Evolutionary conservation across 805 yeast species (phyloP).

Genomic region (Vanderwaltozyma yarrowii): DNA sequence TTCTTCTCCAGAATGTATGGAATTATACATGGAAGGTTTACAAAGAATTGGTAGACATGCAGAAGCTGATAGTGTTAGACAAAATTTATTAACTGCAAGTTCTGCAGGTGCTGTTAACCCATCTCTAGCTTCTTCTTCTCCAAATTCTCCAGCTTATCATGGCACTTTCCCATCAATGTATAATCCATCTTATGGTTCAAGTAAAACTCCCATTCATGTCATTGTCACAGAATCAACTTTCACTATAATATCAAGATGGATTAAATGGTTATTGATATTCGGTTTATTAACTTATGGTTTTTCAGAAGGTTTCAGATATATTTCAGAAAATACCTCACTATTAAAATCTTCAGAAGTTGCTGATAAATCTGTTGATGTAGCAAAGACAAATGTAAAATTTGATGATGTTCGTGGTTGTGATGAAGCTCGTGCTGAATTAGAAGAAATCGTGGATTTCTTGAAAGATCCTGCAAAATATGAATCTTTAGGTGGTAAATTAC

Average conservation of each 20-base stretch:
- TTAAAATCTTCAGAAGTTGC: slow-evolving; percentile 62
- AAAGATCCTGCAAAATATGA: slow-evolving; percentile 95
- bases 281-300: slow-evolving; percentile 74
- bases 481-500: slow-evolving; percentile 92
- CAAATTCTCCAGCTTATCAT: slow-evolving; percentile 15
- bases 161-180: slow-evolving; percentile 23
- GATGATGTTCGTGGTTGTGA: slow-evolving; percentile 96
- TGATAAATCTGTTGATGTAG: slow-evolving; percentile 73
- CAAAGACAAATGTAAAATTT: slow-evolving; percentile 78
- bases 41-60: slow-evolving; percentile 64
- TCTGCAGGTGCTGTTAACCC: slow-evolving; percentile 28
- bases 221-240: slow-evolving; percentile 77
- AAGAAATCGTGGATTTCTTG: slow-evolving; percentile 95
- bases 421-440: slow-evolving; percentile 94
- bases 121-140: slow-evolving; percentile 20
- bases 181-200: slow-evolving; percentile 42
- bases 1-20: slow-evolving; percentile 65
- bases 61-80: slow-evolving; percentile 62
- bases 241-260: slow-evolving; percentile 73
- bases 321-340: slow-evolving; percentile 62
- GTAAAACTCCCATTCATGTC: slow-evolving; percentile 86
- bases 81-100: slow-evolving; percentile 33
- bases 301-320: slow-evolving; percentile 64
- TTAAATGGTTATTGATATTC: slow-evolving; percentile 77
- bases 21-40: slow-evolving; percentile 71